These are phyloP conservation scores for Chlorella ohadii DNA, from an alignment of 139 green algal species.

Conservation along the genomic window DNA sequence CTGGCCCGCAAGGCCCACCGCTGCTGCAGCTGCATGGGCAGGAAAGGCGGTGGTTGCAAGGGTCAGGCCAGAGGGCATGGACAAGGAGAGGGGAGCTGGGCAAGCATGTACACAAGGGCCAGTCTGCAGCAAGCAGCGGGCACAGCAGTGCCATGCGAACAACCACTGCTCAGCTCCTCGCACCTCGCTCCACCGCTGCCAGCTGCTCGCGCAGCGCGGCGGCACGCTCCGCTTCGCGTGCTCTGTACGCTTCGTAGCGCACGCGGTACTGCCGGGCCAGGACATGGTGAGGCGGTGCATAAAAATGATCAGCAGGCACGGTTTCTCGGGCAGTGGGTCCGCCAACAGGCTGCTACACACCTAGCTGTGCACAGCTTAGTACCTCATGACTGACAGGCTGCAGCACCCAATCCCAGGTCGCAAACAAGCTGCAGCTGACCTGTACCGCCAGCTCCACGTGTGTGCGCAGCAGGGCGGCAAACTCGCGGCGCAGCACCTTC, in stretches of 20 bases:
- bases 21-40: neutral
- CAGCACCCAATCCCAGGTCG: too few relatives aligned
- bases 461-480: neutral
- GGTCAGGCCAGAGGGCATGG: neutral
- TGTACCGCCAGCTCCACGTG: conserved; percentile 34
- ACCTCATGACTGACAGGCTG: too few relatives aligned
- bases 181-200: neutral
- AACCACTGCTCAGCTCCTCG: too few relatives aligned
- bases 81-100: neutral
- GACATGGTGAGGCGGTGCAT: too few relatives aligned
- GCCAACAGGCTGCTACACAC: too few relatives aligned
- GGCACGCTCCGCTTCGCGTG: neutral
- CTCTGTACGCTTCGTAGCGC: conserved; percentile 26
- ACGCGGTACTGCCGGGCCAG: neutral
- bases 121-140: neutral
- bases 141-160: too few relatives aligned
- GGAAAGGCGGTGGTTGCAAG: neutral
- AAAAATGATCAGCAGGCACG: too few relatives aligned
- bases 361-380: too few relatives aligned
- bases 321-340: too few relatives aligned
- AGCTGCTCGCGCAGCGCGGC: neutral
- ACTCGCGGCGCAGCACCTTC: conserved; percentile 27
- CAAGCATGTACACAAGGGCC: neutral
- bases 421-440: too few relatives aligned
- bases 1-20: neutral